Percentiles rank a stretch among this genome's conserved stretches.
These are phyloP conservation scores for Sporothrix protearum DNA, from an alignment of 2,329 filamentous ascomycete genomes.

Conservation along the genomic window DNA sequence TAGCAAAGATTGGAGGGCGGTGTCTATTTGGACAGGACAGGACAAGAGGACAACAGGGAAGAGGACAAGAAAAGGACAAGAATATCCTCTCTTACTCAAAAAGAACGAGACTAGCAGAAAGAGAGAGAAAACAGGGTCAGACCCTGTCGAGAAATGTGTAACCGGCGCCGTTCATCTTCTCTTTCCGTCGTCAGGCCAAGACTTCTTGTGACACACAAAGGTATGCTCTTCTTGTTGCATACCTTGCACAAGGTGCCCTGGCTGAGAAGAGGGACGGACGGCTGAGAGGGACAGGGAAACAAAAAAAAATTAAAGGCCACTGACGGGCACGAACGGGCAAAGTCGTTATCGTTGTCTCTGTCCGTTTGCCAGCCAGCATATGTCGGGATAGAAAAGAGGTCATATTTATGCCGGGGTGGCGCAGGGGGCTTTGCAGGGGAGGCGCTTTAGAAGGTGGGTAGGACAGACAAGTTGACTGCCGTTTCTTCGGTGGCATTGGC, in stretches of 20 bases:
- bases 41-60: neutral
- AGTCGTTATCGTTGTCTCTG: neutral
- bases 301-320: neutral
- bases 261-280: neutral
- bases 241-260: neutral
- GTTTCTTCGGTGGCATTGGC: neutral
- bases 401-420: neutral
- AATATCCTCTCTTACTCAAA: neutral
- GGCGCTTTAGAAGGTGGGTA: neutral
- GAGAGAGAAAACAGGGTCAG: neutral
- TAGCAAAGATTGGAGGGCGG: conserved; percentile 1
- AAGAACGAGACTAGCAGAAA: neutral
- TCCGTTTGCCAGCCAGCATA: conserved; percentile 9
- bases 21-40: neutral
- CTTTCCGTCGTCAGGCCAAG: too few relatives aligned
- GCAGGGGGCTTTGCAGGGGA: neutral
- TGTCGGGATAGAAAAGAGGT: neutral
- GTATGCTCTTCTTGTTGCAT: neutral
- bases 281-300: neutral
- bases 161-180: neutral
- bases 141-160: neutral
- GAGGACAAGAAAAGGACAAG: neutral
- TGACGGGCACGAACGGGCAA: neutral
- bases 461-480: neutral
- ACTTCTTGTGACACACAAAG: neutral